Evolutionary conservation across 1,284 basidiomycete genomes (phyloP), one percentile per base, ranked within the genome.

Genomic region (Ganoderma lingzhi): DNA sequence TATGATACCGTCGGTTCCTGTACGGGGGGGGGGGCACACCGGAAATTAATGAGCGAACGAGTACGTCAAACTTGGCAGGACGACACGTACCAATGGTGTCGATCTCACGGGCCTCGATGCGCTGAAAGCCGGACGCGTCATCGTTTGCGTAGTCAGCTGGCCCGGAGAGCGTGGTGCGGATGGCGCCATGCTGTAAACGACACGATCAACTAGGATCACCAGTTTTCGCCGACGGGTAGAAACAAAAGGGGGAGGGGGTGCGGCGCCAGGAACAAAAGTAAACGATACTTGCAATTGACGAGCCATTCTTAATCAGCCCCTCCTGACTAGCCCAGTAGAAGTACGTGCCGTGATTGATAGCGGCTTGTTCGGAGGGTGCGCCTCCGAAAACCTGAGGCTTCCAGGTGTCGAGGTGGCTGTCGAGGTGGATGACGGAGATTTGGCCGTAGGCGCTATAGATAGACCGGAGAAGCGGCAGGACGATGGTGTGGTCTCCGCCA

Each of bases 401-500:
- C 91, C 90, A 93, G 6, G 93, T 91, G 75, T 91, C 90, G 35
- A 80, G 76, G 71, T 94, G 92, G 58, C 90, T 91, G 77, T 94
- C 93, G 76, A 94, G 93, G 79, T 94, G 92, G 62, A 94, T 93
- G 55, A 94, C 90, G 48, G 89, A 90, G 63, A 93, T 90, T 39
- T 89, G 84, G 6, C 92, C 92, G 75, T 93, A 93, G 10, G 86
- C 87, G 60, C 86, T 86, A 77, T 91, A 77, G 62, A 93, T 87
- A 17, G 91, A 92, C 51, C 91, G 87, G 53, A 89, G 79, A 39
- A 88, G 77, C n/a, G 88, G 88, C 17, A 91, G 82, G 35, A 88
- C 91, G 69, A 94, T 92, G 3, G 92, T 93, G 74, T 94, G 92
- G 76, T 94, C 93, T 14, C 93, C 93, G 42, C 93, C 93, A 30